Evolutionary conservation across 805 yeast species (phyloP), one percentile per base, ranked within the genome.

Genomic region (Metschnikowia continentalis): DNA sequence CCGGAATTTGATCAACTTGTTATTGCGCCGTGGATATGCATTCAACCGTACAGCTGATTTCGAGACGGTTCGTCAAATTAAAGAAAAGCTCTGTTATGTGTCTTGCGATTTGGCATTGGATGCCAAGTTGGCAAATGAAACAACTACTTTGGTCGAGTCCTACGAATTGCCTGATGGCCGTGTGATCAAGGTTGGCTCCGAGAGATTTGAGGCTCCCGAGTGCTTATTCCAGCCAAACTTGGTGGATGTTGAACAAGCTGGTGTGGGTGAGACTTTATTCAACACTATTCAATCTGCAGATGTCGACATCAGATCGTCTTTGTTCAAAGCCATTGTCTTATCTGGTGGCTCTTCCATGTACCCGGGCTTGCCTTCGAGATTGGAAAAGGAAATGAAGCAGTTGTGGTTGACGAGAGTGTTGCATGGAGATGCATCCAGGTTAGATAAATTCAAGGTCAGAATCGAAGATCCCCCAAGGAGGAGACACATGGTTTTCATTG

Each of bases 261-360:
- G 99, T 61, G 83, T 94, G 48, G 98, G 97, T 54, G 99, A 94
- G 71, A 77, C 86, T 35, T 76, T 92, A 53, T 94, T 91, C 76
- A 88, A 90, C 68, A 89, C 96, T 3, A 84, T 94, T 57, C 98
- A 94, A 76, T 74, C 91, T 5, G 97, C 98, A 40, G 98, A 94
- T 65, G 86, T 94, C 46, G 99, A 94, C 67, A 82, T 94, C 48
- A 84, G 97, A 71, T 78, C 96, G 6, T 80, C 96, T 0, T 77
- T 94, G 53, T 94, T 81, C 74, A 88, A 86, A 64, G 96, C 97
- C 2, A 88, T 94, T 67, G 98, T 94, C 30, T 79, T 94, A 42
- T 88, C 96, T 5, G 99, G 99, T 67, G 99, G 99, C 51, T 91
- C 98, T 1, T 87, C 96, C 47, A 94, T 94, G 99, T 94, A 94